Conservation (phyloP, 108 stramenopile genomes). For the Conticribra guillardii region DNA sequence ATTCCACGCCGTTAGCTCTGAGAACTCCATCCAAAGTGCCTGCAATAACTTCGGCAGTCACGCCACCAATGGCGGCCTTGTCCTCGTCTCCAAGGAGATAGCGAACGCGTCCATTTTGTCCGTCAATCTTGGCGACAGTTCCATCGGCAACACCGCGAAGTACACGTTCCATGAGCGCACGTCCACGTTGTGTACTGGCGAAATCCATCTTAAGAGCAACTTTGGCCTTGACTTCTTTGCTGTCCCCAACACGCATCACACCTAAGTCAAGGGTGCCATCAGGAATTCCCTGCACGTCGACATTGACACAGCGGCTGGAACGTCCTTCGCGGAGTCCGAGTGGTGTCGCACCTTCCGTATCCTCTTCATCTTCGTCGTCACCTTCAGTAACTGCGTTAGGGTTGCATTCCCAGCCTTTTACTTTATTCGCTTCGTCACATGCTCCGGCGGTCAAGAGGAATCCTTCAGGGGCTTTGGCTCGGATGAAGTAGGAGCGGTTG, state of each 20-base stretch:
- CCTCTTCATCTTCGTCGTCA: not conserved
- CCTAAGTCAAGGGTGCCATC: constrained; percentile 6
- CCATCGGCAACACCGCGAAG: not conserved
- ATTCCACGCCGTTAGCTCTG: constrained; percentile 13
- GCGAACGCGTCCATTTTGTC: not conserved
- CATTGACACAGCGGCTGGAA: constrained; percentile 3
- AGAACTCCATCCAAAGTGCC: constrained; percentile 13
- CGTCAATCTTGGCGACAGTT: not conserved
- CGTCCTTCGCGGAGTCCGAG: constrained; percentile 10
- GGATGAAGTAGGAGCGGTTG: constrained; percentile 31
- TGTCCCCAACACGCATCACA: constrained; percentile 22
- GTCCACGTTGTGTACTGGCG: not conserved
- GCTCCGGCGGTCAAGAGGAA: constrained; percentile 32
- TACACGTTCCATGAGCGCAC: not conserved
- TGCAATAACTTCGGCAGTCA: constrained; percentile 37
- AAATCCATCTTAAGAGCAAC: constrained; percentile 19
- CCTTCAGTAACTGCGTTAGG: not conserved
- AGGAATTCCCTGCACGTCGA: constrained; percentile 7
- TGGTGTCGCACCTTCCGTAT: not conserved
- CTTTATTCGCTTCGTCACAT: constrained; percentile 30
- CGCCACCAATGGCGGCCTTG: constrained; percentile 21
- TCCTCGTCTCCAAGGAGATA: constrained; percentile 28
- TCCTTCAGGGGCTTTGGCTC: constrained; percentile 27
- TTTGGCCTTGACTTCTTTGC: constrained; percentile 3
- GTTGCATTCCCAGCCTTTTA: constrained; percentile 28